Percentiles rank a stretch among this genome's conserved stretches.
phyloP scores from a whole-genome alignment of 768 basidiomycete genomes.

The Panellus pusillus region DNA sequence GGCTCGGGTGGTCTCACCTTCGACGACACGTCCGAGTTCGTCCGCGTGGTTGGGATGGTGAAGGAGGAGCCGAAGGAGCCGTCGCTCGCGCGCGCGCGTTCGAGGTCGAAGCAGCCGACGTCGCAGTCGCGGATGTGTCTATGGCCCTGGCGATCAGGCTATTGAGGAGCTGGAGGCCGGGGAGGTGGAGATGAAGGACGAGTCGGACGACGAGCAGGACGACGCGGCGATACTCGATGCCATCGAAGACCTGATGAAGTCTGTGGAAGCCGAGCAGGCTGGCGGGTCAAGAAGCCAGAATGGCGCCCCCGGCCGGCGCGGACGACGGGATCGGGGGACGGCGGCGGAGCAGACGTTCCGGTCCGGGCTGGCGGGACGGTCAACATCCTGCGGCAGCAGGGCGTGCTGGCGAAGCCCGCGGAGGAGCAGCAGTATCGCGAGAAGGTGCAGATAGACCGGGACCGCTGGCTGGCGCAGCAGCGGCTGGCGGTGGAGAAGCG shows the following conservation, averaged over 20 bases:
- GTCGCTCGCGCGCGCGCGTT: conserved; percentile 23
- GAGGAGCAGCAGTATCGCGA: conserved; percentile 77
- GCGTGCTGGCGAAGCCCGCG: conserved; percentile 68
- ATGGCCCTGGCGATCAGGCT: conserved; percentile 61
- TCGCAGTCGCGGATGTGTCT: conserved; percentile 51
- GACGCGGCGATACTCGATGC: conserved; percentile 74
- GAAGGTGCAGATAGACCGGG: conserved; percentile 76
- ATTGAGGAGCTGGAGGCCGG: conserved; percentile 81
- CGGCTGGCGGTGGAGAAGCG: conserved; percentile 72
- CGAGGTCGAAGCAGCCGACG: conserved; percentile 26
- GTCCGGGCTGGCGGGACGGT: conserved; percentile 83
- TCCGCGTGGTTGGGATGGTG: conserved; percentile 70
- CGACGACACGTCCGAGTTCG: conserved; percentile 97
- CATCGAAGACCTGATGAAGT: conserved; percentile 69
- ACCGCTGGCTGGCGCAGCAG: conserved; percentile 89
- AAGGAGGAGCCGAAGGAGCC: conserved; percentile 49
- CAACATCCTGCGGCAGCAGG: conserved; percentile 87
- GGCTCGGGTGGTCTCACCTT: conserved; percentile 72
- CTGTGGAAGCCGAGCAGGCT: conserved; percentile 58
- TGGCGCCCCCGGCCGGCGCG: conserved; percentile 27
- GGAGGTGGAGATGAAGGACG: conserved; percentile 76
- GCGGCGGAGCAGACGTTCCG: conserved; percentile 77
- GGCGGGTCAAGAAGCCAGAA: conserved; percentile 31
- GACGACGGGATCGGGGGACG: conserved; percentile 50
- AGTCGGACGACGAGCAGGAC: conserved; percentile 66